Percentiles rank a stretch among this genome's conserved stretches.
phyloP scores from a whole-genome alignment of 306 rosid species.

The Citrullus colocynthis region DNA sequence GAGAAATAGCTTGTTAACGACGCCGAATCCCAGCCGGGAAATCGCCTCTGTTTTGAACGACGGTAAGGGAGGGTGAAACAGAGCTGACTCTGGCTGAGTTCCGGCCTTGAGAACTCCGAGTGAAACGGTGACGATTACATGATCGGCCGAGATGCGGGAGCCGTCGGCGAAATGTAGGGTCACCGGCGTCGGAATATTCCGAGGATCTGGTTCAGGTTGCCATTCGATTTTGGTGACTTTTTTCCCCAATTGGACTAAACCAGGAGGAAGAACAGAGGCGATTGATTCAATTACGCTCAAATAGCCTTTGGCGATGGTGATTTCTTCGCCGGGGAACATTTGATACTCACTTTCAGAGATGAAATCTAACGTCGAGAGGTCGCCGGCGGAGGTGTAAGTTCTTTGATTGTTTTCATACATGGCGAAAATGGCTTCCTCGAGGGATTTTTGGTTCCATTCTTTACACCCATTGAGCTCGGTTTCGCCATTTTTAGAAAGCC shows the following conservation, averaged over 20 bases:
- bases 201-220: constrained; percentile 18
- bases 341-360: constrained; percentile 70
- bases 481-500: constrained; percentile 27
- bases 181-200: constrained; percentile 39
- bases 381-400: constrained; percentile 84
- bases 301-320: constrained; percentile 83
- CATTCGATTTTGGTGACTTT: constrained; percentile 61
- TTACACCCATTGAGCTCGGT: constrained; percentile 31
- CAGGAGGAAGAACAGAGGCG: constrained; percentile 72
- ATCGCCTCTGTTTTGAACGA: constrained; percentile 64
- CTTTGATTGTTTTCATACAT: constrained; percentile 70
- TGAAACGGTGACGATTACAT: constrained; percentile 79
- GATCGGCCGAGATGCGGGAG: constrained; percentile 59
- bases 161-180: constrained; percentile 73
- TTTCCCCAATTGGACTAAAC: constrained; percentile 50
- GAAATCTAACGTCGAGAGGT: constrained; percentile 52
- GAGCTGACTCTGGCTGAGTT: constrained; percentile 36
- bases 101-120: constrained; percentile 85
- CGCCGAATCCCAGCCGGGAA: constrained; percentile 91
- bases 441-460: constrained; percentile 41
- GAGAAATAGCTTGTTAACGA: constrained; percentile 84
- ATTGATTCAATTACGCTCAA: constrained; percentile 47
- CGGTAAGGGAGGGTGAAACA: constrained; percentile 82
- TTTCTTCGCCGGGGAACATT: constrained; percentile 86
- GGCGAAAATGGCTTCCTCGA: constrained; percentile 65